A percentile compares a stretch with the other conserved stretches of the same genome.
Evolutionary conservation across 2,329 filamentous ascomycete genomes (phyloP).

Genomic region (Nigrospora oryzae): DNA sequence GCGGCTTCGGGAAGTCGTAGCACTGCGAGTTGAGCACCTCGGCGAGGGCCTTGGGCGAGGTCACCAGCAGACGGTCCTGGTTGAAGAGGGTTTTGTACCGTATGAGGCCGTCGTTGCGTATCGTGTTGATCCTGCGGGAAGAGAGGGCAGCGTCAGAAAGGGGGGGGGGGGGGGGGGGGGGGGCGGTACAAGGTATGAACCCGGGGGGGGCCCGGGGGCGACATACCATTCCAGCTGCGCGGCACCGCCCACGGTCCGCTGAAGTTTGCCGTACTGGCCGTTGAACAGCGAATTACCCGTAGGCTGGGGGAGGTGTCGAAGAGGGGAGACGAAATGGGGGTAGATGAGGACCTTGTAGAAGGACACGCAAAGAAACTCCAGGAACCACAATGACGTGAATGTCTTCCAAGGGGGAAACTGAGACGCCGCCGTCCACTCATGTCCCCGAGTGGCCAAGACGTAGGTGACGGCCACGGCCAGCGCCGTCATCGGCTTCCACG

Average conservation of each 20-base stretch:
- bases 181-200: too few relatives aligned
- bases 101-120: neutral
- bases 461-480: neutral
- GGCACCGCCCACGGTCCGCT: neutral
- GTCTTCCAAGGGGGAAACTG: neutral
- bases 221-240: neutral
- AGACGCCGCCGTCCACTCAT: neutral
- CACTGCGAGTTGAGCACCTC: neutral
- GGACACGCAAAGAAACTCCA: neutral
- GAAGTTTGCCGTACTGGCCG: neutral
- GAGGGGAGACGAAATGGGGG: neutral
- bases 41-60: neutral
- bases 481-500: neutral
- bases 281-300: neutral
- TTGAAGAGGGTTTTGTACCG: neutral
- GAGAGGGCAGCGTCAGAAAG: too few relatives aligned
- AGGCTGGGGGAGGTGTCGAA: neutral
- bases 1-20: slow-evolving; percentile 1
- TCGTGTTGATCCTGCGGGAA: neutral
- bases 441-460: neutral
- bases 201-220: neutral
- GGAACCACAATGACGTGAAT: neutral
- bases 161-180: too few relatives aligned
- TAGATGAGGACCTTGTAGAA: neutral
- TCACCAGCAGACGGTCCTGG: neutral